Conservation (phyloP, 352 stramenopile genomes). For the Phytophthora capsici region DNA sequence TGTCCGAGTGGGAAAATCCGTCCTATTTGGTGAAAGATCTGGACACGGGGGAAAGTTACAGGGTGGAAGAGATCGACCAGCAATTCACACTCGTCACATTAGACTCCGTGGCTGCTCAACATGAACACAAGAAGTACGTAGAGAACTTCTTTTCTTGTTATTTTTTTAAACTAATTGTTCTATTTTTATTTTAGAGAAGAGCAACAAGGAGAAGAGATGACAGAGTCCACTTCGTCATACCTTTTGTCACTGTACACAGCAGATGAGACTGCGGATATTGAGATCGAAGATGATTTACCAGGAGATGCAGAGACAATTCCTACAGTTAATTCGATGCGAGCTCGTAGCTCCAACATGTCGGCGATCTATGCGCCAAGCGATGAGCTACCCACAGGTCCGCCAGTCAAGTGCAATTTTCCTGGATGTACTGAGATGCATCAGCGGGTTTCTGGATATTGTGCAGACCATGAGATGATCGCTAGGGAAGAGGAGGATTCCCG, state of each 20-base stretch:
- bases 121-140: conserved; percentile 65
- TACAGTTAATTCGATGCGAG: conserved; percentile 27
- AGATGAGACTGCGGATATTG: conserved; percentile 83
- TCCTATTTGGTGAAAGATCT: conserved; percentile 85
- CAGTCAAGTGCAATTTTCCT: conserved; percentile 55
- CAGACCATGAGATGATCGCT: conserved; percentile 79
- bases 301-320: conserved; percentile 8
- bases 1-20: conserved; percentile 76
- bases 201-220: conserved; percentile 16
- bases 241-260: conserved; percentile 79
- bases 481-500: conserved; percentile 85
- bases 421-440: conserved; percentile 72
- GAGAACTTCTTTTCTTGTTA: not conserved
- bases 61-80: conserved; percentile 86
- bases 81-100: conserved; percentile 81
- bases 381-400: conserved; percentile 47
- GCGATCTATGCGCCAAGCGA: conserved; percentile 45
- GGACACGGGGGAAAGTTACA: conserved; percentile 79
- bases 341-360: conserved; percentile 59
- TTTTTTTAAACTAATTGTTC: too few relatives aligned
- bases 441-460: conserved; percentile 72
- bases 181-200: conserved; percentile 16
- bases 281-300: conserved; percentile 66
- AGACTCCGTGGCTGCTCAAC: conserved; percentile 66
- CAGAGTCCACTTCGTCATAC: conserved; percentile 64